These are phyloP conservation scores for Alternaria ethzedia DNA, from an alignment of 2,329 filamentous ascomycete species.

Conservation along the genomic window DNA sequence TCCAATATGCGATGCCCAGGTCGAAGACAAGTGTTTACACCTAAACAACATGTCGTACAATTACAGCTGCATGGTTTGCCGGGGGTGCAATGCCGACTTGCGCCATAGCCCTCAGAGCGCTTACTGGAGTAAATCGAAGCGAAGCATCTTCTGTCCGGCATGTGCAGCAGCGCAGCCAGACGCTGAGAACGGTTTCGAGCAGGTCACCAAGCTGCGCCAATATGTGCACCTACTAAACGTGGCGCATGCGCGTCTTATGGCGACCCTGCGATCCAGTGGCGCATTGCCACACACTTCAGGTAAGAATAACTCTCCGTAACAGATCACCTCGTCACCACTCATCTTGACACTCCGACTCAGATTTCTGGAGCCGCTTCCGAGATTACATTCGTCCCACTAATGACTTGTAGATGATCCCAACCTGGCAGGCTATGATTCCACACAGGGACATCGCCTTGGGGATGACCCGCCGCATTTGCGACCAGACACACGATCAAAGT, in stretches of 20 bases:
- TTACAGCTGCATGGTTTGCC: constrained; percentile 73
- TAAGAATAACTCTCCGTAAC: constrained; percentile 46
- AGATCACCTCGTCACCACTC: constrained; percentile 30
- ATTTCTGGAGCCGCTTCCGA: constrained; percentile 38
- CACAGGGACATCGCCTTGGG: constrained; percentile 65
- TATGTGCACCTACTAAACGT: constrained; percentile 93
- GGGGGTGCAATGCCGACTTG: constrained; percentile 75
- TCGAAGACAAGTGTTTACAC: constrained; percentile 91
- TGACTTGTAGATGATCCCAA: constrained; percentile 69
- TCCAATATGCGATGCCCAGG: constrained; percentile 78
- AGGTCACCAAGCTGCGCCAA: constrained; percentile 86
- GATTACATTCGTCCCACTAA: constrained; percentile 40
- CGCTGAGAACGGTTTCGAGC: constrained; percentile 68
- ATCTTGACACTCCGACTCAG: constrained; percentile 41
- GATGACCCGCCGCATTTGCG: constrained; percentile 62
- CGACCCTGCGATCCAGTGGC: constrained; percentile 83
- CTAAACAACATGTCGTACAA: constrained; percentile 82
- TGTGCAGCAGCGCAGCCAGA: constrained; percentile 68
- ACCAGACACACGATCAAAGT: constrained; percentile 75
- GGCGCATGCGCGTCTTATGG: constrained; percentile 84
- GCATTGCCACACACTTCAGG: constrained; percentile 75
- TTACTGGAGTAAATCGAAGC: constrained; percentile 70
- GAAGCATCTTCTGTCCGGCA: constrained; percentile 72
- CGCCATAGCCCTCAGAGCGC: constrained; percentile 72
- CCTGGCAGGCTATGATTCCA: constrained; percentile 69